These are phyloP conservation scores for Lathyrus aphaca DNA, from an alignment of 306 rosid genomes.

Conservation along the genomic window DNA sequence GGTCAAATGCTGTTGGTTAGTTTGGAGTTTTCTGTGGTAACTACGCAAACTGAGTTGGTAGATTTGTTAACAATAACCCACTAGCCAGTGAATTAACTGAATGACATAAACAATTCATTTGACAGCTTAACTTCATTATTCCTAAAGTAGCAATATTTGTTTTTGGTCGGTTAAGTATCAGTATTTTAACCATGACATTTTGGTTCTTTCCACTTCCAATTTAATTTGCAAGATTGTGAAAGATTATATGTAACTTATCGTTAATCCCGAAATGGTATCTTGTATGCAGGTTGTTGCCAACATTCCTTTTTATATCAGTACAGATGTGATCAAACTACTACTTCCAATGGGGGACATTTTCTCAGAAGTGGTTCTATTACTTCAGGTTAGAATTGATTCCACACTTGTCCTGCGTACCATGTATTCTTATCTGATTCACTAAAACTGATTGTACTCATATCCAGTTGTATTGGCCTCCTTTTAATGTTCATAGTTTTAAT, in stretches of 20 bases:
- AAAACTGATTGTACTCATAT: neutral
- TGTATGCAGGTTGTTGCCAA: conserved; percentile 79
- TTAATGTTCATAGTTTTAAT: neutral
- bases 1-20: neutral
- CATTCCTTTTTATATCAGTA: conserved; percentile 85
- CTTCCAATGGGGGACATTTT: conserved; percentile 96
- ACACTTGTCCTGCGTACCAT: conserved; percentile 1
- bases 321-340: conserved; percentile 77
- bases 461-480: conserved; percentile 12
- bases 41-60: neutral
- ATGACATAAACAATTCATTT: conserved; percentile 19
- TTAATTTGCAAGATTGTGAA: conserved; percentile 22
- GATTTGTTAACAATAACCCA: neutral
- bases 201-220: conserved; percentile 4
- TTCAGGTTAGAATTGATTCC: conserved; percentile 61
- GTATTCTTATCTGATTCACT: neutral
- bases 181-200: conserved; percentile 20
- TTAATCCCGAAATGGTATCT: conserved; percentile 34
- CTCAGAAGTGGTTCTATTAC: conserved; percentile 79
- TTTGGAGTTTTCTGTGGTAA: conserved; percentile 14
- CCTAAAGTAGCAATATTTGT: conserved; percentile 6
- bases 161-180: neutral
- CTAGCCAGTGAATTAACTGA: conserved; percentile 11
- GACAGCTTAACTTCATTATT: conserved; percentile 15
- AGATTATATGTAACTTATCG: conserved; percentile 12